Conservation (phyloP, 2,329 filamentous ascomycete genomes). For the Pyricularia sp. region DNA sequence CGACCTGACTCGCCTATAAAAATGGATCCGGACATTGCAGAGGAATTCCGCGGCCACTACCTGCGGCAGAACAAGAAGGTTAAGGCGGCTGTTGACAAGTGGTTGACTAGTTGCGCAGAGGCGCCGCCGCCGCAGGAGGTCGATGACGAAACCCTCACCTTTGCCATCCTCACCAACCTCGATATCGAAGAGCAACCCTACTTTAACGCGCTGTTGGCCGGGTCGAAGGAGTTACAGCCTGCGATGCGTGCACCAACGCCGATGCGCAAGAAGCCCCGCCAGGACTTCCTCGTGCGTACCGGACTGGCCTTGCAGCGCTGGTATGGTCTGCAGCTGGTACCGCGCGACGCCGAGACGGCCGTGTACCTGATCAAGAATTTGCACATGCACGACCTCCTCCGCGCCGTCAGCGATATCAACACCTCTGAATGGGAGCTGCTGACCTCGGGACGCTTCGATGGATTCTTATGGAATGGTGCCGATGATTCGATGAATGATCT, state of each 20-base stretch:
- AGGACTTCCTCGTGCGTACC: slow-evolving; percentile 65
- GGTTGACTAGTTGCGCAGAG: slow-evolving; percentile 75
- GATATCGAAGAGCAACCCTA: slow-evolving; percentile 65
- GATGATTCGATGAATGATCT: slow-evolving; percentile 35
- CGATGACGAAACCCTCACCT: slow-evolving; percentile 87
- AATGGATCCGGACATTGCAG: slow-evolving; percentile 87
- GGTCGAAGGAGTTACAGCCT: slow-evolving; percentile 46
- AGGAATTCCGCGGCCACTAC: slow-evolving; percentile 89
- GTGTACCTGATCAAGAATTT: slow-evolving; percentile 81
- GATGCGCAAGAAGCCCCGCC: slow-evolving; percentile 48
- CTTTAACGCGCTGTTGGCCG: slow-evolving; percentile 71
- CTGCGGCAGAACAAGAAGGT: slow-evolving; percentile 88
- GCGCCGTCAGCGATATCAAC: slow-evolving; percentile 80
- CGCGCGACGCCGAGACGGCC: slow-evolving; percentile 77
- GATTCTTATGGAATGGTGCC: slow-evolving; percentile 88
- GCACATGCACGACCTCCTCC: slow-evolving; percentile 73
- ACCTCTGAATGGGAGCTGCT: slow-evolving; percentile 95
- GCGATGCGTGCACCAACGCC: slow-evolving; percentile 60
- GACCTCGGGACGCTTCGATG: slow-evolving; percentile 87
- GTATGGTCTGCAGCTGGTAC: slow-evolving; percentile 63
- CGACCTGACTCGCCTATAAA: slow-evolving; percentile 56
- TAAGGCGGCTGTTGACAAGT: slow-evolving; percentile 80
- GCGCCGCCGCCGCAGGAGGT: slow-evolving; percentile 76
- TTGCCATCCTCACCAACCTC: slow-evolving; percentile 86
- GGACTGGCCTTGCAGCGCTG: slow-evolving; percentile 74